phyloP scores from a whole-genome alignment of 2,329 filamentous ascomycete species.

The Phaeosphaeria sp. region DNA sequence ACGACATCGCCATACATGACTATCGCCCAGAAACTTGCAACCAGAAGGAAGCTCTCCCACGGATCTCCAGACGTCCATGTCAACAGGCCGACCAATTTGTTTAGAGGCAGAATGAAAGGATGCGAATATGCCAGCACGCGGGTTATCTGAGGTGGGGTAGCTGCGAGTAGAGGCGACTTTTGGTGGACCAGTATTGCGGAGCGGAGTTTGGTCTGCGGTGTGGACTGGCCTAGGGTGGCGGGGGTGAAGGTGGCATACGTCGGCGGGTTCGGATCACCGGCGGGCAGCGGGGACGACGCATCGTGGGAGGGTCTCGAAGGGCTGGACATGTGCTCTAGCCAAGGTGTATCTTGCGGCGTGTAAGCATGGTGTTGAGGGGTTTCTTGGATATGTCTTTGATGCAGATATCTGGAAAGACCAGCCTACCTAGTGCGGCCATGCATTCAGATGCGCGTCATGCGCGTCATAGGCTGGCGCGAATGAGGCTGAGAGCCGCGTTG shows the following conservation, averaged over 20 bases:
- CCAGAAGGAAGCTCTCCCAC: conserved; percentile 94
- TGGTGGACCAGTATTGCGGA: conserved; percentile 96
- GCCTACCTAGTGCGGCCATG: conserved; percentile 53
- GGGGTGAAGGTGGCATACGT: conserved; percentile 93
- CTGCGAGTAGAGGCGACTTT: conserved; percentile 90
- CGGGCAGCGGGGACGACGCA: conserved; percentile 44
- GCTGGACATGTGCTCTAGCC: conserved; percentile 51
- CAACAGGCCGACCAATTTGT: conserved; percentile 81
- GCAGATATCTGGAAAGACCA: conserved; percentile 17
- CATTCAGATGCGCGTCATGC: conserved; percentile 44
- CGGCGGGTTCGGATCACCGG: conserved; percentile 61
- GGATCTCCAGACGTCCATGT: conserved; percentile 94
- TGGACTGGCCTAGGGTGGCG: conserved; percentile 72
- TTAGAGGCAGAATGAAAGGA: conserved; percentile 88
- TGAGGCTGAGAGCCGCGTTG: conserved; percentile 30
- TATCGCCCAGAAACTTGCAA: conserved; percentile 83
- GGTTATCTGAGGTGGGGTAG: conserved; percentile 93
- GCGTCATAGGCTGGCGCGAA: conserved; percentile 42
- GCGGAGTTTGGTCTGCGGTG: conserved; percentile 74
- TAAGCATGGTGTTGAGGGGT: conserved; percentile 34
- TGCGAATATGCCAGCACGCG: conserved; percentile 94
- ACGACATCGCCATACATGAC: conserved; percentile 86
- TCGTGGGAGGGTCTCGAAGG: conserved; percentile 45
- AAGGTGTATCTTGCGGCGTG: conserved; percentile 46
- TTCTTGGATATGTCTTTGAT: conserved; percentile 11